Base-by-base conservation (phyloP, 2,329 filamentous ascomycete species). In the Scopulariopsis brevicaulis region DNA sequence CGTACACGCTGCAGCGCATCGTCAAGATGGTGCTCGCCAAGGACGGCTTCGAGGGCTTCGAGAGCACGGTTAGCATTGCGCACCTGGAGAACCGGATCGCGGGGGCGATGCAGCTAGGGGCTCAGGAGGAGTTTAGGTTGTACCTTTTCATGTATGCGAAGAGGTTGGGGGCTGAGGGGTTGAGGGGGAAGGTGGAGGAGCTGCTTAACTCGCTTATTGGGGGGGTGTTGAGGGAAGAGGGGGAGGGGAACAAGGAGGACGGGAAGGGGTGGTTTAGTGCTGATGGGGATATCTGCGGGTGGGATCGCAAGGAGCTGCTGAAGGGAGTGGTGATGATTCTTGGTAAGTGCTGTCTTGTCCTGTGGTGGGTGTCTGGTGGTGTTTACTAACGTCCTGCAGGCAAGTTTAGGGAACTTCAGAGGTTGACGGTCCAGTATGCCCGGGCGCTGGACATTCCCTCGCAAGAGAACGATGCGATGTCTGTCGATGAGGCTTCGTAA, bases 121-220 rank as follows among this genome's bases (percentile, higher is more conserved):
- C 94, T 0, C 87, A 85, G 64, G 92, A 97, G 59, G 94, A 99
- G 69, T 99, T 97, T 73, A 84, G 90, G 59, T 78, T 96, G 1
- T 97, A 97, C 67, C 76, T 99, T n/a, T 87, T 91, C 66, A 97
- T 97, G 91, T 99, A 99, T 67, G 93, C 92, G 3, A 97, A 96
- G 74, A 85, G 94, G 0, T 82, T 99, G 6, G 94, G 94, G 1
- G 90, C 91, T 0, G 95, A 99, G 70, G 91, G 91, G 0, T 75
- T 93, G 56, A 84, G 87, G 64, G 80, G 83, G 59, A 99, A 99
- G 73, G 91, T 96, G 2, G 93, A 97, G 69, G 95, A 99, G 74
- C 76, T 99, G 11, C 76, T 97, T 32, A 87, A 90, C 64, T 87
- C 84, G 53, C 75, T 99, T 50, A 77, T 96, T 54, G 91, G 92